Percentiles rank a stretch among this genome's conserved stretches.
Evolutionary conservation across 495 filamentous ascomycete genomes (phyloP).

Genomic region (Tuber melanosporum): DNA sequence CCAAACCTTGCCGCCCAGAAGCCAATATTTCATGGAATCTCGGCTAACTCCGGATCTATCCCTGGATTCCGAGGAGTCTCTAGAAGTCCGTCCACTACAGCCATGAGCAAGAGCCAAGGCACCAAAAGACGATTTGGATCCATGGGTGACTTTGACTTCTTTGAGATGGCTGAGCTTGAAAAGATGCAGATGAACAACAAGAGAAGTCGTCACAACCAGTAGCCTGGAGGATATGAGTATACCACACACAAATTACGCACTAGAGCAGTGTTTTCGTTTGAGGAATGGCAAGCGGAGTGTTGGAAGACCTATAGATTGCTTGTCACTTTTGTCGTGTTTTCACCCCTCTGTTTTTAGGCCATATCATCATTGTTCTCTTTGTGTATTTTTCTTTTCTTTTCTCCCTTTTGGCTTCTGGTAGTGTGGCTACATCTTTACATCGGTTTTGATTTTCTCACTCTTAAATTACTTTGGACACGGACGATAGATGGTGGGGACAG

Average conservation of each 20-base stretch:
- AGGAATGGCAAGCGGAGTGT: neutral
- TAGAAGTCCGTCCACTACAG: slow-evolving; percentile 21
- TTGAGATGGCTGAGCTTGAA: slow-evolving; percentile 36
- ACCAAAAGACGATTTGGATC: slow-evolving; percentile 30
- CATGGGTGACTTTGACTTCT: slow-evolving; percentile 37
- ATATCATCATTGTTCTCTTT: slow-evolving; percentile 15
- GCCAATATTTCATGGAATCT: slow-evolving; percentile 2
- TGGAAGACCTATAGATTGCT: slow-evolving; percentile 14
- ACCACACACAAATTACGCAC: slow-evolving; percentile 12
- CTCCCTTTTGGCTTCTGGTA: slow-evolving; percentile 13
- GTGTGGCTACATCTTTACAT: slow-evolving; percentile 6
- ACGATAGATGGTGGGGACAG: neutral
- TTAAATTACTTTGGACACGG: neutral
- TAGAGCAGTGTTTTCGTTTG: slow-evolving; percentile 12
- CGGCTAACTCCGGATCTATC: neutral
- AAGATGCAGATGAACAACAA: slow-evolving; percentile 37
- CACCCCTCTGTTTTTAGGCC: slow-evolving; percentile 9
- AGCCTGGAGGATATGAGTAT: slow-evolving; percentile 9
- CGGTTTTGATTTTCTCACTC: neutral
- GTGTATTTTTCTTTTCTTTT: slow-evolving; percentile 18
- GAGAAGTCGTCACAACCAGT: slow-evolving; percentile 31
- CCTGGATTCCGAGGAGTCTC: neutral
- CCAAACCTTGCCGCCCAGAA: slow-evolving; percentile 31
- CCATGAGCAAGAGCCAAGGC: slow-evolving; percentile 21
- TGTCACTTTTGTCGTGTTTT: neutral